Conservation (phyloP, 352 stramenopile species). For the Pythium apleroticum region DNA sequence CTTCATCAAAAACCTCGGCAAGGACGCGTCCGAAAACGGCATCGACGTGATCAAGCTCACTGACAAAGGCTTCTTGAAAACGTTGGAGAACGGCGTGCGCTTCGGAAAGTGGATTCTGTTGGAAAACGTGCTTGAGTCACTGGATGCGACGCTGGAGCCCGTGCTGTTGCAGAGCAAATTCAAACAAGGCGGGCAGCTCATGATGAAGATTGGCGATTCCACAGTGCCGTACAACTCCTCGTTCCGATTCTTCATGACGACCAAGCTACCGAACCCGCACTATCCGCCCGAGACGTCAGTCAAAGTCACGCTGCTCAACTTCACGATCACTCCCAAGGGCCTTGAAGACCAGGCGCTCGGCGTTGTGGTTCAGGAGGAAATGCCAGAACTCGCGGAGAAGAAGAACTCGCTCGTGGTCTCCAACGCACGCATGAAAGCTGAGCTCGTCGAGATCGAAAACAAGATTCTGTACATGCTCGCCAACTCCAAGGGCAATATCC, state of each 20-base stretch:
- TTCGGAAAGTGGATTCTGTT: conserved; percentile 93
- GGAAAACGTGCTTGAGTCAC: conserved; percentile 83
- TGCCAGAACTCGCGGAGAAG: conserved; percentile 92
- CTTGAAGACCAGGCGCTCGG: conserved; percentile 91
- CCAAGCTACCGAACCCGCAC: conserved; percentile 92
- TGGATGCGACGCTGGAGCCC: conserved; percentile 91
- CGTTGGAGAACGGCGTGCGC: conserved; percentile 89
- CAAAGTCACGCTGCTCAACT: conserved; percentile 93
- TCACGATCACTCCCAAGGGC: conserved; percentile 90
- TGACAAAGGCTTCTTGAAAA: conserved; percentile 81
- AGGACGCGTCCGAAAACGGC: conserved; percentile 81
- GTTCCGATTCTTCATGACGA: conserved; percentile 94
- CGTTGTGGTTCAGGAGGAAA: conserved; percentile 92
- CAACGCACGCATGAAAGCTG: conserved; percentile 90
- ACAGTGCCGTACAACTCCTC: conserved; percentile 90
- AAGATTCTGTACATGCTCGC: conserved; percentile 93
- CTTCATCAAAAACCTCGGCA: conserved; percentile 93
- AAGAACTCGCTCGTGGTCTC: conserved; percentile 93
- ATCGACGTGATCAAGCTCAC: conserved; percentile 85
- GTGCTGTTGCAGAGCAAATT: conserved; percentile 92
- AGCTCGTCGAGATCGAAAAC: conserved; percentile 93
- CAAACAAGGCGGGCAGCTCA: conserved; percentile 90
- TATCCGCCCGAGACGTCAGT: conserved; percentile 92
- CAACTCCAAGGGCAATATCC: conserved; percentile 92
- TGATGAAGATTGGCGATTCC: conserved; percentile 92